Evolutionary conservation across 2,329 filamentous ascomycete species (phyloP).

Genomic region (Pseudogymnoascus sp.): DNA sequence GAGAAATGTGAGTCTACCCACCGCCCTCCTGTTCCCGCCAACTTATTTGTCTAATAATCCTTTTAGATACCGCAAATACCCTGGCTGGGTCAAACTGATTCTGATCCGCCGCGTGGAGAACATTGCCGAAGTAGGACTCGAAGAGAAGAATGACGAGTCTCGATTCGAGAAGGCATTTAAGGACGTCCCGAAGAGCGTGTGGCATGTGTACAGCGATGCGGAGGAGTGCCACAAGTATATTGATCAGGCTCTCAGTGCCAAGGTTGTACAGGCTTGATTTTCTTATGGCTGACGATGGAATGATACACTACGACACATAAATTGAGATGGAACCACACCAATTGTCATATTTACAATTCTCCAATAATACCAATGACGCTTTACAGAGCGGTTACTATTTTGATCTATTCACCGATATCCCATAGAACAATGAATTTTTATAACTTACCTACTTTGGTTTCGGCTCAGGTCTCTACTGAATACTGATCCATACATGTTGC

Average conservation of each 20-base stretch:
- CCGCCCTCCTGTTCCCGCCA: no score
- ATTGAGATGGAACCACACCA: background rate
- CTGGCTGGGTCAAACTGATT: no score
- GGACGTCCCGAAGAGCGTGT: conserved; percentile 58
- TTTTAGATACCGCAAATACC: conserved; percentile 50
- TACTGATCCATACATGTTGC: background rate
- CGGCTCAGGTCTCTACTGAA: background rate
- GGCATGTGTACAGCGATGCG: conserved; percentile 77
- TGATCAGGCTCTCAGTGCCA: conserved; percentile 21
- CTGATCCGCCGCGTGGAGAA: conserved; percentile 78
- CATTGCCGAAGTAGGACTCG: conserved; percentile 59
- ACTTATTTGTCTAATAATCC: no score
- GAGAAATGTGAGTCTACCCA: conserved; percentile 53
- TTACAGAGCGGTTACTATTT: background rate
- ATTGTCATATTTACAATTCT: background rate
- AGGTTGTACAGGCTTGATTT: background rate
- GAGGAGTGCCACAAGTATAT: conserved; percentile 48
- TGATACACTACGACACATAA: background rate
- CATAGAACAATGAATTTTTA: background rate
- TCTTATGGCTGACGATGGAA: background rate
- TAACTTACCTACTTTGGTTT: background rate
- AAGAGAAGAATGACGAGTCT: conserved; percentile 62
- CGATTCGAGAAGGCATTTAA: conserved; percentile 80
- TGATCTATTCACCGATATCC: background rate
- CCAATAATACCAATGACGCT: background rate